Evolutionary conservation across 2,329 filamentous ascomycete genomes (phyloP), one percentile per base, ranked within the genome.

Genomic region (Cladophialophora bantiana): DNA sequence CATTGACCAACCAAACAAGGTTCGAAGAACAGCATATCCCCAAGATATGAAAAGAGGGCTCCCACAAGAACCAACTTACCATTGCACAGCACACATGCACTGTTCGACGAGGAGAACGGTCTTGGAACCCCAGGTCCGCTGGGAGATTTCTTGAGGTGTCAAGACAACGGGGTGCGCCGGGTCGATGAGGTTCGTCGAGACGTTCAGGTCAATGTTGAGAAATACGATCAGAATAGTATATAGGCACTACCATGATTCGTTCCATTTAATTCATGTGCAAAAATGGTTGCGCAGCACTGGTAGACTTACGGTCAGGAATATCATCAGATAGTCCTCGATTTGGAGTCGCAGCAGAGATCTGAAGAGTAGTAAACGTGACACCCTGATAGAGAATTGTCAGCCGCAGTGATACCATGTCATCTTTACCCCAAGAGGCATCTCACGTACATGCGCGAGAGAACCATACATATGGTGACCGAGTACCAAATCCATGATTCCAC

Each of bases 271-370:
- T 35, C 13, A 42, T 15, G 35, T 26, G 55, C 34, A 62, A 31
- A n/a, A 50, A 12, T 18, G 1, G 7, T 50, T 50, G 45, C 45
- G 45, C 45, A 7, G 45, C 45, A 31, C 20, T 12, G n/a, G 12
- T 9, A 15, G 35, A 77, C 68, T 12, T 68, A 80, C 78, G 20
- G 83, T 76, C 7, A 83, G 81, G 62, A 86, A 77, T 7, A 83
- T 50, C 85, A 88, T 88, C 31, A 86, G 76, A 72, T 82, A 87
- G 72, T 89, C 86, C 70, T 88, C 86, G 32, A 82, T 72, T 71
- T 85, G 83, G n/a, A 86, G 80, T 58, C 66, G 69, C 9, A 66
- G 63, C 13, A 72, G 20, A 7, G 69, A 70, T 35, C 69, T 70
- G 65, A 72, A 71, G 45, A 70, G 70, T 56, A 70, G 34, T 7